Conservation (phyloP, 179 eudicot genomes). For the Sideroxylon spinosum region DNA sequence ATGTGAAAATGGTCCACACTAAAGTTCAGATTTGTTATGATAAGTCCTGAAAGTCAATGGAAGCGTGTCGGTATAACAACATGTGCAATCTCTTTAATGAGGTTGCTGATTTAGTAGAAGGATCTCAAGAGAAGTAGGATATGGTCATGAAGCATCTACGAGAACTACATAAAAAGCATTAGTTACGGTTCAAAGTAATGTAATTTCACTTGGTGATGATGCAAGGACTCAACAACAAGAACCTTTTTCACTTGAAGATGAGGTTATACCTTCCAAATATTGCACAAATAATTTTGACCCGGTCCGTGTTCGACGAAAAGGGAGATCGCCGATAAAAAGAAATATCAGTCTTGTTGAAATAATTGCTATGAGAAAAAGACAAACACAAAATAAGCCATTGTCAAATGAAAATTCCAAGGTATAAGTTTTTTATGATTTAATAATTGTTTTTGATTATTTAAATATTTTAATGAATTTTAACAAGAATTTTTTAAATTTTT, state of each 20-base stretch:
- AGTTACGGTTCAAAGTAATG: not conserved
- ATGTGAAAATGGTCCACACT: no score
- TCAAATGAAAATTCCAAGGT: not conserved
- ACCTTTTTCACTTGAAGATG: conserved; percentile 1
- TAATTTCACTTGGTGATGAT: not conserved
- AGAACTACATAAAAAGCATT: not conserved
- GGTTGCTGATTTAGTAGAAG: not conserved
- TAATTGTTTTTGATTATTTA: not conserved
- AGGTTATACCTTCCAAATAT: not conserved
- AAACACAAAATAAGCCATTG: not conserved
- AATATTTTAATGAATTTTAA: no score
- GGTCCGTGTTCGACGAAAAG: not conserved
- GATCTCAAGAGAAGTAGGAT: not conserved
- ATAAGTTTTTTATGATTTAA: not conserved
- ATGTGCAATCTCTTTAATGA: no score
- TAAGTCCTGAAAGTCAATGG: no score
- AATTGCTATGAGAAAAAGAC: not conserved
- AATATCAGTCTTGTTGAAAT: not conserved
- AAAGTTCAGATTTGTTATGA: no score
- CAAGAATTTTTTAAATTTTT: no score
- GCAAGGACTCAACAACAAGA: no score
- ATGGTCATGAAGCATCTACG: not conserved
- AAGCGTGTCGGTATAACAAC: no score
- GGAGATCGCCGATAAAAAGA: not conserved
- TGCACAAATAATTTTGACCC: not conserved